Evolutionary conservation across 2,329 filamentous ascomycete genomes (phyloP), one percentile per base, ranked within the genome.

Genomic region (Aspergillus sergii): DNA sequence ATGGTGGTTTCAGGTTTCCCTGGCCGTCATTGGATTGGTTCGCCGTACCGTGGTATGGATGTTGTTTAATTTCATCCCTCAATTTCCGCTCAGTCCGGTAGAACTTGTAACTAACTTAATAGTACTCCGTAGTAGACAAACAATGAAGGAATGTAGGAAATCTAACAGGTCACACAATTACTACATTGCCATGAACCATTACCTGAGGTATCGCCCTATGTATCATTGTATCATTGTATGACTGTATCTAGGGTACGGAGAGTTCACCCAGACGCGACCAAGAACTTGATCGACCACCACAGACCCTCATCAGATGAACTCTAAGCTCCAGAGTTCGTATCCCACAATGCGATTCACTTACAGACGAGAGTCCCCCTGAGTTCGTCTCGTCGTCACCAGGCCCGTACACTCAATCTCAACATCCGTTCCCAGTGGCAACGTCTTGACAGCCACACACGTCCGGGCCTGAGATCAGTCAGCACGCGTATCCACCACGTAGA

Each of bases 391-490:
- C 30, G 65, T 74, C 71, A 73, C 67, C 68, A 77, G 71, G 36
- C 80, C 83, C 63, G 80, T 78, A 65, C 81, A 85, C 72, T 86
- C 84, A 72, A 86, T 84, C 75, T 85, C 83, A 1, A 85, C 82
- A 73, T 85, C 82, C 8, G 82, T 82, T 3, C 81, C 81, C 64
- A 82, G 45, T 1, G 84, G 83, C 50, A 86, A 72, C 51, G 82
- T 80, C 72, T 84, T 80, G 48, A 84, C 83, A 9, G 82, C 82
- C 57, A 86, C 83, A 68, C 84, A 85, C 19, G 72, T 75, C n/a
- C 73, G 70, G 12, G 72, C 73, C 73, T 8, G 16, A 60, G 28
- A 43, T 28, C 23, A 19, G 26, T 28, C 45, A 26, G 10, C 23
- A 14, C 34, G 4, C 45, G 23, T 26, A 23, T 28, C 23, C 41